Conservation (phyloP, 306 rosid species). For the Geum urbanum region DNA sequence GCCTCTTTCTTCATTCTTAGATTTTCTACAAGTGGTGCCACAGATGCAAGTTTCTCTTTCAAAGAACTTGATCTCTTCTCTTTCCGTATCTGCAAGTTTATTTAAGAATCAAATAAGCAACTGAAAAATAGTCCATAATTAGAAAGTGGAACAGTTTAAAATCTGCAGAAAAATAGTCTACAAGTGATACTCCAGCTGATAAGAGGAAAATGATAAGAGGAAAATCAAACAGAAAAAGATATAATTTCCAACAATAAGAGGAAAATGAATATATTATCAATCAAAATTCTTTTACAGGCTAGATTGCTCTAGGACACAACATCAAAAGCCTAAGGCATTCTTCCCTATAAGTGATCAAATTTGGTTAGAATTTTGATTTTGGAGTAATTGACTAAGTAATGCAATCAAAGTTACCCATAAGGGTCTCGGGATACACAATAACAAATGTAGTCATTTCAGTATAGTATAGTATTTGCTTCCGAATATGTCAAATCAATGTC, state of each 20-base stretch:
- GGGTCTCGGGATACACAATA: neutral
- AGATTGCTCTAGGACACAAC: neutral
- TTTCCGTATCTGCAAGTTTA: conserved; percentile 46
- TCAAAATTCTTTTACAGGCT: neutral
- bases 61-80: conserved; percentile 70
- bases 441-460: neutral
- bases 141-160: too few relatives aligned
- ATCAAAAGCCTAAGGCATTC: neutral
- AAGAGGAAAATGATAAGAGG: too few relatives aligned
- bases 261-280: neutral
- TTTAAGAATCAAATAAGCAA: conserved; percentile 25
- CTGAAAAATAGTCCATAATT: too few relatives aligned
- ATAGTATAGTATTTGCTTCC: neutral
- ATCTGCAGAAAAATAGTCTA: too few relatives aligned
- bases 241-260: neutral
- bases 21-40: conserved; percentile 77
- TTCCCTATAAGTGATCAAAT: neutral
- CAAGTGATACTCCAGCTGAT: too few relatives aligned
- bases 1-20: conserved; percentile 71
- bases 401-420: neutral
- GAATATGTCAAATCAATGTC: neutral
- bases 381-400: neutral
- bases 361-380: neutral
- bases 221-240: neutral
- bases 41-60: conserved; percentile 82